Evolutionary conservation across 768 basidiomycete species (phyloP).

Genomic region (Paxillus rubicundulus): DNA sequence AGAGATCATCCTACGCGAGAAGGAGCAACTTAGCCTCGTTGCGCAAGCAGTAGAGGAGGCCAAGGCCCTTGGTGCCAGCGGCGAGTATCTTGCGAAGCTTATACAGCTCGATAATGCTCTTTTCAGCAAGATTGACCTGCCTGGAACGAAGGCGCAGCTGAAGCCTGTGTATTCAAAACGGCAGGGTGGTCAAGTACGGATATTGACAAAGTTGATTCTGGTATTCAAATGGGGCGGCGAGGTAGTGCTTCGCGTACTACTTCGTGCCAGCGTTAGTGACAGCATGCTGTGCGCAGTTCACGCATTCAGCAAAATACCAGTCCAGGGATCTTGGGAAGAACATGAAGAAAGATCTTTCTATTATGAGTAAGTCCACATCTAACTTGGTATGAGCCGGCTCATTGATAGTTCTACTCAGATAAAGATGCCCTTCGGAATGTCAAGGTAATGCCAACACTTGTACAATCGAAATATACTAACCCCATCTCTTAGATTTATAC

Average conservation of each 20-base stretch:
- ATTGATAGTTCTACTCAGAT: constrained; percentile 46
- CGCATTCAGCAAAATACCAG: constrained; percentile 95
- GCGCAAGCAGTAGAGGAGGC: constrained; percentile 87
- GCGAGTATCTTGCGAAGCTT: constrained; percentile 84
- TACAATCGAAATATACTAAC: not conserved
- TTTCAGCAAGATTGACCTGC: constrained; percentile 90
- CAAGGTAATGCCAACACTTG: constrained; percentile 47
- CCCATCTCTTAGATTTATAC: constrained; percentile 71
- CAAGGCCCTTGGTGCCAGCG: constrained; percentile 72
- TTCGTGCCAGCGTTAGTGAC: not conserved
- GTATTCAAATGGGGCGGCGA: constrained; percentile 99
- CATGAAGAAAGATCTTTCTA: constrained; percentile 91
- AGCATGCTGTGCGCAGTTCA: constrained; percentile 54
- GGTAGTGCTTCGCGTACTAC: constrained; percentile 38
- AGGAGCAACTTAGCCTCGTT: constrained; percentile 79
- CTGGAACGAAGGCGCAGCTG: constrained; percentile 95
- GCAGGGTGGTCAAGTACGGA: constrained; percentile 64
- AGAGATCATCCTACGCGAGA: constrained; percentile 94
- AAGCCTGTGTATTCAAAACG: constrained; percentile 92
- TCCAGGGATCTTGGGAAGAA: constrained; percentile 94
- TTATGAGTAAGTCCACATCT: constrained; percentile 76
- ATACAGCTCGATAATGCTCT: constrained; percentile 85
- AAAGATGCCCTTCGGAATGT: constrained; percentile 93
- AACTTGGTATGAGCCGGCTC: not conserved
- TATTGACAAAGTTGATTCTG: constrained; percentile 85